Evolutionary conservation across 331 rosid species (phyloP).

Genomic region (Malus hybrid): DNA sequence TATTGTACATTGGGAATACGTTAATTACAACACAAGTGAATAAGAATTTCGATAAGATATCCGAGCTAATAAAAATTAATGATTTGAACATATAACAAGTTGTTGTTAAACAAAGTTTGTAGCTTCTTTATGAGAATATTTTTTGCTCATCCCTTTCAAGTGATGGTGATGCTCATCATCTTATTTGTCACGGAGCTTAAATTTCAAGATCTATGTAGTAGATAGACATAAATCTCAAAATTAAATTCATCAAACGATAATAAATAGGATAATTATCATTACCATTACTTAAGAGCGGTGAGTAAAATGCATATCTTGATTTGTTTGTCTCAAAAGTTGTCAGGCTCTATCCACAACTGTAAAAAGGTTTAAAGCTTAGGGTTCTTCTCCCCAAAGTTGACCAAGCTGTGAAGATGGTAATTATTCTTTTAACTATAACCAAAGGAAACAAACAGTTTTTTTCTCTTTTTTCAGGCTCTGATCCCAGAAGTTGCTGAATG

Average conservation of each 20-base stretch:
- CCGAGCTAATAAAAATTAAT: too few species aligned
- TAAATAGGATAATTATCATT: rapidly evolving
- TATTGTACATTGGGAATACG: too few species aligned
- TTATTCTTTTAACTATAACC: background rate
- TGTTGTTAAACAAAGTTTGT: too few species aligned
- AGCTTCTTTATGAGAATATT: too few species aligned
- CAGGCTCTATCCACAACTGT: background rate
- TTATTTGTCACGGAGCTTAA: too few species aligned
- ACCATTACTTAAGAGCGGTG: rapidly evolving
- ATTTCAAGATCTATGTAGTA: rapidly evolving
- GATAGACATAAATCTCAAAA: too few species aligned
- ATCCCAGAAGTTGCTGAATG: background rate
- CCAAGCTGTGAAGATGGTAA: slow-evolving; percentile 2
- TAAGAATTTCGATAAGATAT: too few species aligned
- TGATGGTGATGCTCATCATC: too few species aligned
- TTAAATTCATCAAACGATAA: too few species aligned
- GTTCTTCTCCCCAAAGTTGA: slow-evolving; percentile 9
- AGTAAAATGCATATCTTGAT: background rate
- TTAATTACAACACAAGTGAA: too few species aligned
- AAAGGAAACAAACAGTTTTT: background rate
- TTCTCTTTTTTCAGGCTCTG: background rate
- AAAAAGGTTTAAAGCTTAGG: background rate
- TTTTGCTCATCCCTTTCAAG: too few species aligned
- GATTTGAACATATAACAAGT: too few species aligned
- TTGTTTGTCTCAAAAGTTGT: background rate